These are phyloP conservation scores for Zymoseptoria tritici DNA, from an alignment of 2,329 filamentous ascomycete genomes.

Conservation along the genomic window DNA sequence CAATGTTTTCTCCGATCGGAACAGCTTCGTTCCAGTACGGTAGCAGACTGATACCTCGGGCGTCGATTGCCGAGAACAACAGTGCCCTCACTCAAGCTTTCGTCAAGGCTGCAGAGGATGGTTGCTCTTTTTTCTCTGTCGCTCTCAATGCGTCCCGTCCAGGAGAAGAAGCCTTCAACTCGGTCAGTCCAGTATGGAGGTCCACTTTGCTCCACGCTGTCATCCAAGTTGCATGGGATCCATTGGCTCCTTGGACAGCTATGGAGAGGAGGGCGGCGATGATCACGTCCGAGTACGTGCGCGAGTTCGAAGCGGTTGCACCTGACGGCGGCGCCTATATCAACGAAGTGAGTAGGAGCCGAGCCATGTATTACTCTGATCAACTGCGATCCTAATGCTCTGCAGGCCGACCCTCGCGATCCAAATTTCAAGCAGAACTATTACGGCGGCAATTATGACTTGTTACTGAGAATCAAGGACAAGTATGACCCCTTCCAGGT, in stretches of 20 bases:
- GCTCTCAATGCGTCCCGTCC: slow-evolving; percentile 32
- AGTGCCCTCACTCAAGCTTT: slow-evolving; percentile 26
- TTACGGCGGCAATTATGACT: slow-evolving; percentile 36
- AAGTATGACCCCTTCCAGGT: slow-evolving; percentile 37
- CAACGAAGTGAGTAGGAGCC: slow-evolving; percentile 29
- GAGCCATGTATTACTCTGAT: neutral
- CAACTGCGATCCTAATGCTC: slow-evolving; percentile 8
- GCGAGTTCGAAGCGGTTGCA: slow-evolving; percentile 33
- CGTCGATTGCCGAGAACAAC: slow-evolving; percentile 22
- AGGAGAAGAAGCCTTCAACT: slow-evolving; percentile 31
- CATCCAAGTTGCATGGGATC: slow-evolving; percentile 33
- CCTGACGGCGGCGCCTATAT: slow-evolving; percentile 36
- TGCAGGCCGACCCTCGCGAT: slow-evolving; percentile 32
- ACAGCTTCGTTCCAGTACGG: slow-evolving; percentile 6
- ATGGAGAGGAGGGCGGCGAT: slow-evolving; percentile 32
- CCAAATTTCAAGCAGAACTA: slow-evolving; percentile 36
- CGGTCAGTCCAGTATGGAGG: slow-evolving; percentile 36
- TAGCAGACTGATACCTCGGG: slow-evolving; percentile 6
- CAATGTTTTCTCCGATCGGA: slow-evolving; percentile 4
- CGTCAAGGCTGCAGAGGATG: slow-evolving; percentile 30
- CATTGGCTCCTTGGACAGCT: slow-evolving; percentile 31
- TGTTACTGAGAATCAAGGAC: slow-evolving; percentile 32
- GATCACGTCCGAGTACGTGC: slow-evolving; percentile 36
- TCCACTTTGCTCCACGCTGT: slow-evolving; percentile 31
- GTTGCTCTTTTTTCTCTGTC: slow-evolving; percentile 33